A percentile compares a stretch with the other conserved stretches of the same genome.
Evolutionary conservation across 192 early-diverging fungal species (phyloP).

Genomic region (Dissophora ornata): DNA sequence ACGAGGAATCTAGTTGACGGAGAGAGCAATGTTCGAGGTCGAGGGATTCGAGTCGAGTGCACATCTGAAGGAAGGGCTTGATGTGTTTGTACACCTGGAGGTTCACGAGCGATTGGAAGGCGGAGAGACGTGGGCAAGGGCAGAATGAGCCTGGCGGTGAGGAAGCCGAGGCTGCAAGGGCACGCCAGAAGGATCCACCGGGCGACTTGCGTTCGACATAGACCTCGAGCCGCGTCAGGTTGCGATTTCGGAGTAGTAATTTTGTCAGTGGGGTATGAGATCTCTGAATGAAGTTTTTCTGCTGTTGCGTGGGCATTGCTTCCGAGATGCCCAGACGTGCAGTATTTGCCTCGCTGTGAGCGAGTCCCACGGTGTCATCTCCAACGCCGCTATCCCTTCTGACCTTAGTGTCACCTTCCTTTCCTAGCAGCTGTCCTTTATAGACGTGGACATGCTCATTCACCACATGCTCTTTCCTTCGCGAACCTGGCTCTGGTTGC

Average conservation of each 20-base stretch:
- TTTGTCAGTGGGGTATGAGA: conserved; percentile 7
- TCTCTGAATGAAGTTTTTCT: not conserved
- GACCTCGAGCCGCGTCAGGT: conserved; percentile 25
- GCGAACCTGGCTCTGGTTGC: too few relatives aligned
- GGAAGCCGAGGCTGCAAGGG: conserved; percentile 16
- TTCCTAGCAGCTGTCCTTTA: not conserved
- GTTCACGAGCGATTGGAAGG: conserved; percentile 31
- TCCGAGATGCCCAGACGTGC: too few relatives aligned
- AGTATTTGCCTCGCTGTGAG: not conserved
- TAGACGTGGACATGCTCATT: too few relatives aligned
- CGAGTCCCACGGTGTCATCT: conserved; percentile 4
- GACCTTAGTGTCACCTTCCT: conserved; percentile 6
- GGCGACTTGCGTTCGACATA: conserved; percentile 30
- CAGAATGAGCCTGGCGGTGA: not conserved
- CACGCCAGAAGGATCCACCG: conserved; percentile 30
- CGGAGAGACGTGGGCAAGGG: conserved; percentile 3
- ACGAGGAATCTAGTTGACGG: conserved; percentile 5
- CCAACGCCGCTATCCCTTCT: conserved; percentile 15
- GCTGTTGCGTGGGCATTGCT: not conserved
- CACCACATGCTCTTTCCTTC: too few relatives aligned
- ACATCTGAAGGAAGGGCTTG: conserved; percentile 30
- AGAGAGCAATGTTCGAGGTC: conserved; percentile 24
- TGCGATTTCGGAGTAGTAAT: conserved; percentile 23
- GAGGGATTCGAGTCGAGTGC: conserved; percentile 24
- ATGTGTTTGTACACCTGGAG: conserved; percentile 30